Conservation (phyloP, 176 grass and related monocot species). For the Calamus simplicifolius region DNA sequence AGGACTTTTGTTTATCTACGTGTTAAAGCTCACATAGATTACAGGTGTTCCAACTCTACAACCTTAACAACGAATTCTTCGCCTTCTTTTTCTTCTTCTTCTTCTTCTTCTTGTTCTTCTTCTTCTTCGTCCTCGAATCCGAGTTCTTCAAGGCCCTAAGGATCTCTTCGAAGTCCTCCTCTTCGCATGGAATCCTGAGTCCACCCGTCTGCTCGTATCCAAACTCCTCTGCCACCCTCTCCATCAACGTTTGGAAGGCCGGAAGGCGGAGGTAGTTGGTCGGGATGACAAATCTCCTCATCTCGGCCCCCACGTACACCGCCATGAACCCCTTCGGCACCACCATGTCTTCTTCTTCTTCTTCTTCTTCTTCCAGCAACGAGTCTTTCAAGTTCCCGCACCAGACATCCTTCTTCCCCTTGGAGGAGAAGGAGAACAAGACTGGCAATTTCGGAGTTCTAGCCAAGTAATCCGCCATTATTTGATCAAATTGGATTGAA, state of each 20-base stretch:
- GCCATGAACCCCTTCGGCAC: conserved; percentile 57
- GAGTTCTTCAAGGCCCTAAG: conserved; percentile 23
- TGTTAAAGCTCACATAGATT: no score
- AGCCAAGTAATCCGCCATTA: no score
- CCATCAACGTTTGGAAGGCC: conserved; percentile 47
- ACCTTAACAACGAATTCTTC: not conserved
- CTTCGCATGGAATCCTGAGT: conserved; percentile 42
- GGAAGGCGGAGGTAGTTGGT: conserved; percentile 41
- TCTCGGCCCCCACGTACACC: conserved; percentile 49
- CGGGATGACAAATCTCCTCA: conserved; percentile 47
- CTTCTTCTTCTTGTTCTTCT: conserved; percentile 16
- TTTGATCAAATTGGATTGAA: no score
- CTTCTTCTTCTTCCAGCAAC: not conserved
- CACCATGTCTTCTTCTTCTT: not conserved
- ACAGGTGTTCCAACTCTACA: no score
- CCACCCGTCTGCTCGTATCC: conserved; percentile 50
- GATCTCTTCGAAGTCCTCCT: conserved; percentile 41
- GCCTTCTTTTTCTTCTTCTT: not conserved
- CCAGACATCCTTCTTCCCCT: conserved; percentile 1
- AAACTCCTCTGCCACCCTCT: conserved; percentile 58
- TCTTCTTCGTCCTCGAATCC: not conserved
- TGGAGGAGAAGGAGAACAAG: not conserved
- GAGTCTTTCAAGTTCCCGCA: not conserved
- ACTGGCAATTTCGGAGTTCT: not conserved
- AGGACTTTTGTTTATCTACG: no score